Base-by-base conservation (phyloP, 2,329 filamentous ascomycete species). In the Pseudocercospora crystallina region DNA sequence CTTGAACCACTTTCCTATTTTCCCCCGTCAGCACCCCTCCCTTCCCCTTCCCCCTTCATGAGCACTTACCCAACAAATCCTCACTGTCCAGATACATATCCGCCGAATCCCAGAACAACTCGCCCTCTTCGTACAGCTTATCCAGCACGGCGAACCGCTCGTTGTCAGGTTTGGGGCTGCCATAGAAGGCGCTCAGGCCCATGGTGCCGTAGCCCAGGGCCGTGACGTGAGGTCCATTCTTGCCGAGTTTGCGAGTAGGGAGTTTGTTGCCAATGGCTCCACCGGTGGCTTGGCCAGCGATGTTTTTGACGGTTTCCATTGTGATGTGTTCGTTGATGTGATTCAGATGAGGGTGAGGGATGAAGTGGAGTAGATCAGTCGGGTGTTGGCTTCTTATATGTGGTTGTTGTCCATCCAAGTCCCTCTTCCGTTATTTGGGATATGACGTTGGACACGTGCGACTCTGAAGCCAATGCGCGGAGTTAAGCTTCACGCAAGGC, bases 121-220 rank as follows among this genome's bases (percentile, higher is more conserved):
- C 73, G 43, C 80, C 80, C 1, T 75, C 56, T 26, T 76, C 75
- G 65, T 76, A 76, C 2, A 73, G 73, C 10, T 71, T 71, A 61
- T 82, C 78, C 14, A 83, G 73, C 2, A 82, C 58, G 3, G 71
- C 71, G 49, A 81, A 70, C 2, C 77, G 74, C 52, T 81, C 76
- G 15, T 72, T 64, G 29, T 81, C 78, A 2, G 77, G 71, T 43
- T 74, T 76, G 5, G 69, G 61, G n/a, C 59, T 52, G 43, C 77
- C 76, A 55, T 80, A 80, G 62, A 74, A 76, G 39, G 66, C 64
- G 35, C 62, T 64, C 54, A 77, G 54, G 2, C 79, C 78, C 80
- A 83, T 82, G 15, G 77, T 66, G 12, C 80, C 79, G 30, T 81
- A 74, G 9, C 80, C 80, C 7, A 82, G 59, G 8, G 71, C 70